Percentiles rank a stretch among this genome's conserved stretches.
Conservation (phyloP, 116 monocot species). For the Iris pallida region DNA sequence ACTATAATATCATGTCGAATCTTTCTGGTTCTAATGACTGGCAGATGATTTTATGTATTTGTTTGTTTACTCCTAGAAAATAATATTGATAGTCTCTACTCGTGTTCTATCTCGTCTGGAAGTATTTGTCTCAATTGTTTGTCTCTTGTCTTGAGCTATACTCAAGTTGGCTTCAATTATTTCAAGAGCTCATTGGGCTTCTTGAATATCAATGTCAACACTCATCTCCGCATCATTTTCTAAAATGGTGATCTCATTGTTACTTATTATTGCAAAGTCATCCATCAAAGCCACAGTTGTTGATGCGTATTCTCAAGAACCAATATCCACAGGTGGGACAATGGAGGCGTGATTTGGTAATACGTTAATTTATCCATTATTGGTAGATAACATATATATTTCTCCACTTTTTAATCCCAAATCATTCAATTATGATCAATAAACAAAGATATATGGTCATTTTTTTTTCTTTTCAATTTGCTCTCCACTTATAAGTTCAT, state of each 20-base stretch:
- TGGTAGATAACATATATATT: not conserved
- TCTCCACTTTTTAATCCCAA: not conserved
- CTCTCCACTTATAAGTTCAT: not conserved
- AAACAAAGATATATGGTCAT: not conserved
- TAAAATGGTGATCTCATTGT: slow-evolving; percentile 2
- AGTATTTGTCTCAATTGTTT: no score
- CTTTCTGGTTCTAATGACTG: no score
- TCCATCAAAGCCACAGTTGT: not conserved
- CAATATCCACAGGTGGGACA: not conserved
- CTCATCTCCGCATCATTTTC: not conserved
- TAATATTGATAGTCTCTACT: no score
- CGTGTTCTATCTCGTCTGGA: no score
- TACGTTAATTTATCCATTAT: not conserved
- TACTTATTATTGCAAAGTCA: not conserved
- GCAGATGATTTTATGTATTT: no score
- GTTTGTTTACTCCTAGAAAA: no score
- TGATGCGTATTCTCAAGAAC: not conserved
- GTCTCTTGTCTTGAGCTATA: no score
- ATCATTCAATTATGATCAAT: not conserved
- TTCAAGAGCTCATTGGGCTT: no score
- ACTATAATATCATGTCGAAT: no score
- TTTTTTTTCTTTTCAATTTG: not conserved
- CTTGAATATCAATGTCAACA: not conserved
- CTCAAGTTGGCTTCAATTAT: no score
- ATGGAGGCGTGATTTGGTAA: not conserved